phyloP scores from a whole-genome alignment of 768 basidiomycete genomes.

The Suillus tomentosus region DNA sequence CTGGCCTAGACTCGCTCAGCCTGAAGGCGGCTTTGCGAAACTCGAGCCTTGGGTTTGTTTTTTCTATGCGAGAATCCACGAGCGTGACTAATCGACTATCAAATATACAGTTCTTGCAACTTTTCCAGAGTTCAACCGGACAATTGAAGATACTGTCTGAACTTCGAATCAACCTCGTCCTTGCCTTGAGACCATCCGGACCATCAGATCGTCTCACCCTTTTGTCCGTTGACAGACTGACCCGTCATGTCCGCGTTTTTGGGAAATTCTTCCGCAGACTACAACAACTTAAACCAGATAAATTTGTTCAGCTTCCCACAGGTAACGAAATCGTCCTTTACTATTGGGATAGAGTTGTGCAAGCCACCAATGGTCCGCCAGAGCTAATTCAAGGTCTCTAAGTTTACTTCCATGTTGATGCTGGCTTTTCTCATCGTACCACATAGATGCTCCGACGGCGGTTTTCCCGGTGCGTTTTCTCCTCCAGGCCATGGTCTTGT shows the following conservation, averaged over 20 bases:
- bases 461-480: constrained; percentile 78
- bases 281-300: constrained; percentile 58
- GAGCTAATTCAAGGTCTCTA: constrained; percentile 59
- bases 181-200: constrained; percentile 41
- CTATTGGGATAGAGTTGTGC: constrained; percentile 80
- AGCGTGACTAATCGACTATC: constrained; percentile 6
- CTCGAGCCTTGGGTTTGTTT: constrained; percentile 57
- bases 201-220: constrained; percentile 38
- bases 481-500: constrained; percentile 83
- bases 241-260: constrained; percentile 67
- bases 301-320: constrained; percentile 63
- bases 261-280: constrained; percentile 82
- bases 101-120: constrained; percentile 51
- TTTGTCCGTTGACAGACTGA: constrained; percentile 56
- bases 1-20: constrained; percentile 55
- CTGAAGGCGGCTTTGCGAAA: constrained; percentile 43
- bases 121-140: constrained; percentile 60
- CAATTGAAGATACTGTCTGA: constrained; percentile 59
- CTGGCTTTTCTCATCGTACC: neutral
- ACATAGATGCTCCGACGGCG: constrained; percentile 59
- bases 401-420: neutral
- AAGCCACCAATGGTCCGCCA: constrained; percentile 58
- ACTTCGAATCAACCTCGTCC: constrained; percentile 56
- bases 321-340: constrained; percentile 72
- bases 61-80: neutral